Evolutionary conservation across 768 basidiomycete species (phyloP).

Genomic region (Coprinopsis marcescibilis): DNA sequence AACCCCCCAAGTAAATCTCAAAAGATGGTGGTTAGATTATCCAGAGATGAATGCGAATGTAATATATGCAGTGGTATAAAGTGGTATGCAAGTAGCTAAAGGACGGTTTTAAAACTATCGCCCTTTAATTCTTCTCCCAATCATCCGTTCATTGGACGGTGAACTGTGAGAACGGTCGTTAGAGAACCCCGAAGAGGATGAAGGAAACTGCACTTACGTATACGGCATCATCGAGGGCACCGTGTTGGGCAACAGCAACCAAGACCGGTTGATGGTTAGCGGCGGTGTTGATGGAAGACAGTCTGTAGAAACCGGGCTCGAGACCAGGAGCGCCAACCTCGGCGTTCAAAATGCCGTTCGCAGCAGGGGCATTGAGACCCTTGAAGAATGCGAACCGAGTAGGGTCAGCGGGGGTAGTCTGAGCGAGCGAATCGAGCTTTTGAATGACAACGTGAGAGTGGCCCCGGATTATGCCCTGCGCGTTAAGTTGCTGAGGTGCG

Average conservation of each 20-base stretch:
- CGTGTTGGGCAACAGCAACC: slow-evolving; percentile 57
- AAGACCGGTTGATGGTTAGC: slow-evolving; percentile 57
- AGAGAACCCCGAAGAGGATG: background rate
- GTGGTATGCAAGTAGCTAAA: too few relatives aligned
- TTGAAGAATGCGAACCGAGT: slow-evolving; percentile 55
- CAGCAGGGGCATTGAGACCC: slow-evolving; percentile 40
- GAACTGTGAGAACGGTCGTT: slow-evolving; percentile 16
- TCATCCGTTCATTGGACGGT: slow-evolving; percentile 23
- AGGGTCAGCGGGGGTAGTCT: slow-evolving; percentile 44
- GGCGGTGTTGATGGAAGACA: slow-evolving; percentile 53
- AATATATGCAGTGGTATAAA: background rate
- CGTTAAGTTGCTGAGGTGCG: slow-evolving; percentile 52
- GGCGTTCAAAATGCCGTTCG: slow-evolving; percentile 44
- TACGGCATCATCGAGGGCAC: slow-evolving; percentile 49
- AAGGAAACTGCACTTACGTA: slow-evolving; percentile 36
- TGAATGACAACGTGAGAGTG: slow-evolving; percentile 60
- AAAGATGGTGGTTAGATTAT: background rate
- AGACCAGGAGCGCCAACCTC: slow-evolving; percentile 48
- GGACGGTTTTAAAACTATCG: too few relatives aligned
- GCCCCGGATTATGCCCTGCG: slow-evolving; percentile 45
- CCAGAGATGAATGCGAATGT: background rate
- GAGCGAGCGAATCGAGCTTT: slow-evolving; percentile 35
- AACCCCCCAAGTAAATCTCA: slow-evolving; percentile 33
- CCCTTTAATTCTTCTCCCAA: too few relatives aligned
- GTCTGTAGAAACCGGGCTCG: slow-evolving; percentile 52